phyloP scores from a whole-genome alignment of 2,329 filamentous ascomycete genomes.

The Cryphonectria naterciae region DNA sequence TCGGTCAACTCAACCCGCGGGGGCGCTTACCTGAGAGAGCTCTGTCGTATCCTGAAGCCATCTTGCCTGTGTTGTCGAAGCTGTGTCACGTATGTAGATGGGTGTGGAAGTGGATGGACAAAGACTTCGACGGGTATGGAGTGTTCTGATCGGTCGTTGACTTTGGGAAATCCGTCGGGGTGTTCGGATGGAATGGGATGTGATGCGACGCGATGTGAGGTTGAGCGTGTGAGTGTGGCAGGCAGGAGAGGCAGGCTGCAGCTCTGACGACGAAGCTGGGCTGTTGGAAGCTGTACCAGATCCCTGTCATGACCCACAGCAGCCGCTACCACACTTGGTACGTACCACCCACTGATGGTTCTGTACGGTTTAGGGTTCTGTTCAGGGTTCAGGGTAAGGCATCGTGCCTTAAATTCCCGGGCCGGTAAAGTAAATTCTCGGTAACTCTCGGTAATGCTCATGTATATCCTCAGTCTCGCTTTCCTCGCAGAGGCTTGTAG shows the following conservation, averaged over 20 bases:
- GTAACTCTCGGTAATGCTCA: not conserved
- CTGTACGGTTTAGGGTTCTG: not conserved
- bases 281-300: constrained; percentile 12
- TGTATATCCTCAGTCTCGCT: not conserved
- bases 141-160: constrained; percentile 23
- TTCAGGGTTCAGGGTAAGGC: not conserved
- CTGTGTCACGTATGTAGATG: not conserved
- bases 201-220: constrained; percentile 29
- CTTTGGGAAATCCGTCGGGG: constrained; percentile 18
- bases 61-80: constrained; percentile 36
- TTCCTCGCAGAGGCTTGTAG: not conserved
- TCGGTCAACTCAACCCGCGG: constrained; percentile 21
- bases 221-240: constrained; percentile 2
- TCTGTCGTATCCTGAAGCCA: constrained; percentile 98
- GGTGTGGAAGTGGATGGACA: not conserved
- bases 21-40: constrained; percentile 85
- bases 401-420: not conserved
- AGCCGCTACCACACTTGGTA: not conserved
- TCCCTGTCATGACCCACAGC: constrained; percentile 2
- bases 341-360: not conserved
- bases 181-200: constrained; percentile 12
- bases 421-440: not conserved
- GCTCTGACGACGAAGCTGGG: constrained; percentile 32
- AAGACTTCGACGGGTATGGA: not conserved
- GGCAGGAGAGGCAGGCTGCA: constrained; percentile 31